phyloP scores from a whole-genome alignment of 1,139 yeast genomes.

The Debaryomyces coudertii region DNA sequence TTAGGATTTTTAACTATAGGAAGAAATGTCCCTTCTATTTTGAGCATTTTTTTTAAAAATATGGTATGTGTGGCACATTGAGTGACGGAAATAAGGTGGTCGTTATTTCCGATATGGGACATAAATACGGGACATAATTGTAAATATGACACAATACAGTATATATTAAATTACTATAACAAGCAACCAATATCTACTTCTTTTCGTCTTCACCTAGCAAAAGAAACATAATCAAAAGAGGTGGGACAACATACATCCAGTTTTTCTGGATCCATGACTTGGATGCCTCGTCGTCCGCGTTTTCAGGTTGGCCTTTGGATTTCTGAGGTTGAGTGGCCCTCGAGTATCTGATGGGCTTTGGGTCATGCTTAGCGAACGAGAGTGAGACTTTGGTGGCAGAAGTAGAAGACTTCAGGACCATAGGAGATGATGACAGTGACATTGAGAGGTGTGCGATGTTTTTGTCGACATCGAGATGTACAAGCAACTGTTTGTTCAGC shows the following conservation, averaged over 20 bases:
- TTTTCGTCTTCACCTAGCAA: conserved; percentile 28
- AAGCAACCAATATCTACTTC: conserved; percentile 9
- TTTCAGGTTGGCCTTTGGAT: conserved; percentile 13
- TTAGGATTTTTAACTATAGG: too few relatives aligned
- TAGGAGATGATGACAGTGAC: background rate
- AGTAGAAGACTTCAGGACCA: background rate
- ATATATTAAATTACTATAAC: background rate
- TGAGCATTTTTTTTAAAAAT: too few relatives aligned
- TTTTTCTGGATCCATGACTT: conserved; percentile 56
- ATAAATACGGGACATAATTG: background rate
- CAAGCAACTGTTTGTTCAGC: conserved; percentile 3
- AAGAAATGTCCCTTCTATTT: too few relatives aligned
- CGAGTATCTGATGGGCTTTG: background rate
- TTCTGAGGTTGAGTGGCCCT: background rate
- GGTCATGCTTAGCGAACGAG: background rate
- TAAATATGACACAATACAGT: background rate
- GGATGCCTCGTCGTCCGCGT: conserved; percentile 33
- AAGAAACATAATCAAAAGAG: conserved; percentile 39
- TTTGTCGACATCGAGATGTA: conserved; percentile 2
- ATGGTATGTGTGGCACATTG: too few relatives aligned
- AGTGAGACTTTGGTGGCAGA: background rate
- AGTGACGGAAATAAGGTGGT: background rate
- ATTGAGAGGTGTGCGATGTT: conserved; percentile 6
- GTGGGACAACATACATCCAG: conserved; percentile 55
- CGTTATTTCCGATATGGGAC: conserved; percentile 1